Conservation (phyloP, 2,329 filamentous ascomycete genomes). For the Xenosphaeropsis pyriputrescens region DNA sequence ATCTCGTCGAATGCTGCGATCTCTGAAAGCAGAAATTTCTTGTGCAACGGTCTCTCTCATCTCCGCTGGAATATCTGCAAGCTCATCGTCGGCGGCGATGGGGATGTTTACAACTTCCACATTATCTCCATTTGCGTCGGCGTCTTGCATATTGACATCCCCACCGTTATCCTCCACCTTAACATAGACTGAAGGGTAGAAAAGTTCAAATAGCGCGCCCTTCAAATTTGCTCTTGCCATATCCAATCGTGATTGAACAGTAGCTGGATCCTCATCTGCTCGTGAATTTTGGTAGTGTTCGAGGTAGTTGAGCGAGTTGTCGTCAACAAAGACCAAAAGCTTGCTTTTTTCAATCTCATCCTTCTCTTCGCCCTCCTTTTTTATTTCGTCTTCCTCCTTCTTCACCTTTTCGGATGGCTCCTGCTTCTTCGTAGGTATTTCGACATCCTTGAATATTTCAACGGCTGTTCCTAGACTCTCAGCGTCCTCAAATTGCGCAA, state of each 20-base stretch:
- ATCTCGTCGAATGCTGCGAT: slow-evolving; percentile 78
- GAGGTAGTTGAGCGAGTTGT: slow-evolving; percentile 71
- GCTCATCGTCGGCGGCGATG: slow-evolving; percentile 75
- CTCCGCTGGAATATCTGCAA: slow-evolving; percentile 88
- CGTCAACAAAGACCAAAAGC: slow-evolving; percentile 65
- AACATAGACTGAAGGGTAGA: slow-evolving; percentile 43
- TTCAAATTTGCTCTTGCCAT: slow-evolving; percentile 54
- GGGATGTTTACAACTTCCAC: slow-evolving; percentile 86
- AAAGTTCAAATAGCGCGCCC: slow-evolving; percentile 54
- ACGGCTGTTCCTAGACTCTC: slow-evolving; percentile 77
- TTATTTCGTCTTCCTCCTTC: slow-evolving; percentile 17
- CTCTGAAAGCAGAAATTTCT: slow-evolving; percentile 88
- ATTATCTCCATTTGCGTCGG: slow-evolving; percentile 39
- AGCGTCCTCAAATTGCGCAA: slow-evolving; percentile 87
- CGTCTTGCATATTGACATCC: slow-evolving; percentile 56
- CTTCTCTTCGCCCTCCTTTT: slow-evolving; percentile 24
- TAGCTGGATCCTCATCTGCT: slow-evolving; percentile 45
- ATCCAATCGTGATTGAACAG: slow-evolving; percentile 53
- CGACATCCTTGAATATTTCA: slow-evolving; percentile 68
- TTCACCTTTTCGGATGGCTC: slow-evolving; percentile 26
- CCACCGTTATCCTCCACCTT: slow-evolving; percentile 43
- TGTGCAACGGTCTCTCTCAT: slow-evolving; percentile 90
- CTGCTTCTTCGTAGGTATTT: slow-evolving; percentile 71
- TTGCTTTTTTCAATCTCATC: slow-evolving; percentile 45
- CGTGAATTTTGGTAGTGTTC: slow-evolving; percentile 60